Base-by-base conservation (phyloP, 2,329 filamentous ascomycete genomes). In the Penicillium sp. region DNA sequence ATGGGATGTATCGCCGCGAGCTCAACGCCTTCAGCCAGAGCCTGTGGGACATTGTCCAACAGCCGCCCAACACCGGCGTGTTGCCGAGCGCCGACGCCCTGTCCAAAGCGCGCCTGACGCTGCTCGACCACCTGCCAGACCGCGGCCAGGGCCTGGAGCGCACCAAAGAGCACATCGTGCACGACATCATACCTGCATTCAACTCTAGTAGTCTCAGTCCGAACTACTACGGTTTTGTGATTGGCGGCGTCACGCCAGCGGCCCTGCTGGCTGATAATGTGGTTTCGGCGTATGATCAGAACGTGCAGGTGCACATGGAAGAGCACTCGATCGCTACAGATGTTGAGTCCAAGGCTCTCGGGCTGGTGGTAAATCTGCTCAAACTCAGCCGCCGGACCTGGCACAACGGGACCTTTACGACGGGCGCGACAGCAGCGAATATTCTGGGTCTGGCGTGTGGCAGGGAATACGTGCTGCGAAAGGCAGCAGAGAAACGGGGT, bases 181-280 rank as follows among this genome's bases (percentile, higher is more conserved):
- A 71, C 20, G 70, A 76, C 38, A 69, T 79, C 46, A 68, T 75
- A 5, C 75, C 77, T 0, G 88, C 81, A 1, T 80, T 94, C 58
- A 91, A 87, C 64, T 81, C 79, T 16, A 82, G 84, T 65, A 86
- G 84, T 62, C 79, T 82, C 43, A 84, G 82, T 45, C 72, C 84
- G 11, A 83, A 85, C 55, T 96, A 95, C 78, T 95, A 90, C 70
- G 92, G 91, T 58, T 96, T 97, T 69, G 88, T 97, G 5, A 96
- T 87, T 0, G 93, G 93, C 46, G 89, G 90, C 14, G 79, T 81
- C 7, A 89, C 92, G 0, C 90, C 91, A 5, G 84, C 91, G 23
- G 91, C 91, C 30, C 81, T 88, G 63, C 83, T 90, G 54, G 92
- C 91, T 1, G 93, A 97, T 70, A 88, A 91, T 61, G 74, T 96